Percentiles rank a stretch among this genome's conserved stretches.
Conservation (phyloP, 106 monocot genomes). For the Acorus calamus region DNA sequence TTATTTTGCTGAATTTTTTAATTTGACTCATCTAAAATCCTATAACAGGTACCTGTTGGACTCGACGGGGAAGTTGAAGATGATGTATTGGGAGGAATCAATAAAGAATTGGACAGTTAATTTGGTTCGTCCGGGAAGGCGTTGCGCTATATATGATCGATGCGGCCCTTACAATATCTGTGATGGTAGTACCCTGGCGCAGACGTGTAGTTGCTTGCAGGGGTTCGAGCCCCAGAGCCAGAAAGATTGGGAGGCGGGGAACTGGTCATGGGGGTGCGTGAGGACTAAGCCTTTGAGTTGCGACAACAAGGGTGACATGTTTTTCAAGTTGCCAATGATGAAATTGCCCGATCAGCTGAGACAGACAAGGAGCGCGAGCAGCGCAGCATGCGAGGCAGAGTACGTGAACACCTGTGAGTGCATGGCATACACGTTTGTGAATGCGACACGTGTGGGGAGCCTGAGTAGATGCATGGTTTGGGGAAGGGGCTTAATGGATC, state of each 20-base stretch:
- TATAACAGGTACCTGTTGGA: neutral
- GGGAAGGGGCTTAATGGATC: neutral
- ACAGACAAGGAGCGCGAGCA: neutral
- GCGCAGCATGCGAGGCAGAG: neutral
- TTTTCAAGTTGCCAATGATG: neutral
- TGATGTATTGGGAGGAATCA: neutral
- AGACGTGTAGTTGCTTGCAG: neutral
- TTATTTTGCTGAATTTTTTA: too few relatives aligned
- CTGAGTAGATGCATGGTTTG: neutral
- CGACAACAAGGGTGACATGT: neutral
- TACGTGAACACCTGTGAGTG: neutral
- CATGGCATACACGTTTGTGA: neutral
- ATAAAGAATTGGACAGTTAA: neutral
- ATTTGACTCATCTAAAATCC: too few relatives aligned
- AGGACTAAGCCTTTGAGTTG: neutral
- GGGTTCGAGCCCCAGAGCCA: neutral
- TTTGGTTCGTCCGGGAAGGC: neutral
- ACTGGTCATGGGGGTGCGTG: conserved; percentile 1
- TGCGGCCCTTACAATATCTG: conserved; percentile 2
- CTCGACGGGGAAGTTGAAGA: neutral
- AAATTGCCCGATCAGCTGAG: neutral
- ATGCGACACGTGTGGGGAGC: neutral
- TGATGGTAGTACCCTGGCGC: neutral
- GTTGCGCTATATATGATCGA: neutral
- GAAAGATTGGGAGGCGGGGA: neutral